These are phyloP conservation scores for Hypoxylon sp. DNA, from an alignment of 2,329 filamentous ascomycete genomes.

Conservation along the genomic window DNA sequence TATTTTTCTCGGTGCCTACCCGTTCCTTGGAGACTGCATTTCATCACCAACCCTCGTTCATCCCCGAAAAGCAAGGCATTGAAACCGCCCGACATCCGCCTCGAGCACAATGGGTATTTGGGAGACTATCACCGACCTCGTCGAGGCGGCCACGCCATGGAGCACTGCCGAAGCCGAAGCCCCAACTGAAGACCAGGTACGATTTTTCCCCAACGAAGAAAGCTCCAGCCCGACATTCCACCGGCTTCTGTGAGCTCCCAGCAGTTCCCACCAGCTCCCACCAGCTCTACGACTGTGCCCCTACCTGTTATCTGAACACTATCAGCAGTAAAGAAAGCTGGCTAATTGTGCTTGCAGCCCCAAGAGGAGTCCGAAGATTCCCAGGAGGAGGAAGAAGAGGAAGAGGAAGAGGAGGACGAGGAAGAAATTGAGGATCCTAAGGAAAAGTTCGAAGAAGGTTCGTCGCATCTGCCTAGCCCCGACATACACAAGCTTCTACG, in stretches of 20 bases:
- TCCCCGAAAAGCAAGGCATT: conserved; percentile 58
- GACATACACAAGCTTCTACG: conserved; percentile 3
- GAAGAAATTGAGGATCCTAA: conserved; percentile 88
- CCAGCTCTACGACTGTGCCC: background rate
- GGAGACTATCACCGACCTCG: conserved; percentile 73
- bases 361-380: conserved; percentile 40
- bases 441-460: conserved; percentile 91
- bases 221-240: conserved; percentile 20
- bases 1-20: conserved; percentile 54
- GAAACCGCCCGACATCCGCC: conserved; percentile 54
- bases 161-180: conserved; percentile 74
- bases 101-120: conserved; percentile 74
- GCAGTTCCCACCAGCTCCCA: no score
- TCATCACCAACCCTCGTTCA: conserved; percentile 50
- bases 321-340: conserved; percentile 6
- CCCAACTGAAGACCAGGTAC: conserved; percentile 74
- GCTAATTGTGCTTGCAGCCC: conserved; percentile 28
- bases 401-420: conserved; percentile 85
- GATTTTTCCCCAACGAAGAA: conserved; percentile 39
- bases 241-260: conserved; percentile 8
- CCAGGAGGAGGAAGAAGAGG: conserved; percentile 73
- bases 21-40: conserved; percentile 48
- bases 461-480: conserved; percentile 58
- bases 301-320: background rate
- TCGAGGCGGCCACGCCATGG: conserved; percentile 76